phyloP scores from a whole-genome alignment of 257 asterid genomes.

The Solanum medicagineum region DNA sequence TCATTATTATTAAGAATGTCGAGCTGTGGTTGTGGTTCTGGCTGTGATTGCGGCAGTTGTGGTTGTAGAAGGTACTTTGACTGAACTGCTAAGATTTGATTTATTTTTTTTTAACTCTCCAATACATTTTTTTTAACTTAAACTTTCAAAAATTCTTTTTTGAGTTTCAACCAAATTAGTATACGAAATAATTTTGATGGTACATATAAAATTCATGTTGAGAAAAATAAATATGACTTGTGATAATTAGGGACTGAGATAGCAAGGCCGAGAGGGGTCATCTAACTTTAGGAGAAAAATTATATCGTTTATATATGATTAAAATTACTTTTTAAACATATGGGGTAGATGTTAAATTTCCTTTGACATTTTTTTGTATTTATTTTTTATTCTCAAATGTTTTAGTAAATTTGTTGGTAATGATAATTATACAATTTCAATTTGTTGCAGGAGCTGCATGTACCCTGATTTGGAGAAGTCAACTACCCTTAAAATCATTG shows the following conservation, averaged over 20 bases:
- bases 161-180: background rate
- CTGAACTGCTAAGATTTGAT: background rate
- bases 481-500: constrained; percentile 10
- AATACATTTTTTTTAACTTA: background rate
- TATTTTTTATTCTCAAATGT: no score
- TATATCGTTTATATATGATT: no score
- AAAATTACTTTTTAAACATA: no score
- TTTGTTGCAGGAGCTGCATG: constrained; percentile 11
- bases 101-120: no score
- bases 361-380: no score
- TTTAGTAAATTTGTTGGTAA: no score
- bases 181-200: background rate
- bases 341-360: no score
- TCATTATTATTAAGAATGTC: background rate
- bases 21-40: constrained; percentile 14
- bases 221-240: background rate
- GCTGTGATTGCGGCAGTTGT: constrained; percentile 27
- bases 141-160: background rate
- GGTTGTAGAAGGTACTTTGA: constrained; percentile 15
- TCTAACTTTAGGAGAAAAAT: no score
- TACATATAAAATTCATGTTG: background rate
- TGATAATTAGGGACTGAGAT: no score
- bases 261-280: no score
- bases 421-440: background rate
- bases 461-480: constrained; percentile 22